Conservation (phyloP, 208 protist species). For the Trypanosoma melophagium region DNA sequence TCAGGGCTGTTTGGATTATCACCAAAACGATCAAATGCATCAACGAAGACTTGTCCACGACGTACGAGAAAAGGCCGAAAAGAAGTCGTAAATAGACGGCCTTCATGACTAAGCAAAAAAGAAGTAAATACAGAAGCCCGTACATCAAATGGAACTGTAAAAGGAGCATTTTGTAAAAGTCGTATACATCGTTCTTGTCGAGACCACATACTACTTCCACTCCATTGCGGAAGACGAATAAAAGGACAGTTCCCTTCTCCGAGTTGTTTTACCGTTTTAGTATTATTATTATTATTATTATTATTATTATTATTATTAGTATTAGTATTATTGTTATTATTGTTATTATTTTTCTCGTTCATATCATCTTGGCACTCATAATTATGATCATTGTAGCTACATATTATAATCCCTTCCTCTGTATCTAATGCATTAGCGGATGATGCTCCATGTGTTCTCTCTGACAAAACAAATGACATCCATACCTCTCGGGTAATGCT, state of each 20-base stretch:
- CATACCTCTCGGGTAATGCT: slow-evolving; percentile 37
- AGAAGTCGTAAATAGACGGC: neutral
- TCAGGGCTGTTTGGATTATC: slow-evolving; percentile 41
- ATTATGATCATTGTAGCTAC: neutral
- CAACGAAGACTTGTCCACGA: slow-evolving; percentile 78
- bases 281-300: neutral
- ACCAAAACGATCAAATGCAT: slow-evolving; percentile 73
- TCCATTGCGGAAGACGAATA: slow-evolving; percentile 17
- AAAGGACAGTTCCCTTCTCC: neutral
- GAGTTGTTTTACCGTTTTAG: neutral
- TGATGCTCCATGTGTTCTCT: too few species aligned
- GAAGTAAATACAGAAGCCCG: slow-evolving; percentile 62
- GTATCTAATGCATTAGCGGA: neutral
- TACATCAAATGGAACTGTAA: slow-evolving; percentile 71
- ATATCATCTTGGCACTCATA: slow-evolving; percentile 18
- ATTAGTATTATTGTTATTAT: neutral
- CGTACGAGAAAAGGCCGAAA: slow-evolving; percentile 30
- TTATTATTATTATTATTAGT: slow-evolving; percentile 5
- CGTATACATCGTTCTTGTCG: slow-evolving; percentile 47
- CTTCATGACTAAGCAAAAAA: slow-evolving; percentile 40
- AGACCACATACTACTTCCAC: slow-evolving; percentile 36
- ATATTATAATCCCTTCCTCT: neutral
- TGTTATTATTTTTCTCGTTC: too few species aligned
- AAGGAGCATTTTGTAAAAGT: slow-evolving; percentile 69
- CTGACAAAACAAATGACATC: slow-evolving; percentile 6